Conservation (phyloP, 2,329 filamentous ascomycete genomes). For the Sporothrix protearum region DNA sequence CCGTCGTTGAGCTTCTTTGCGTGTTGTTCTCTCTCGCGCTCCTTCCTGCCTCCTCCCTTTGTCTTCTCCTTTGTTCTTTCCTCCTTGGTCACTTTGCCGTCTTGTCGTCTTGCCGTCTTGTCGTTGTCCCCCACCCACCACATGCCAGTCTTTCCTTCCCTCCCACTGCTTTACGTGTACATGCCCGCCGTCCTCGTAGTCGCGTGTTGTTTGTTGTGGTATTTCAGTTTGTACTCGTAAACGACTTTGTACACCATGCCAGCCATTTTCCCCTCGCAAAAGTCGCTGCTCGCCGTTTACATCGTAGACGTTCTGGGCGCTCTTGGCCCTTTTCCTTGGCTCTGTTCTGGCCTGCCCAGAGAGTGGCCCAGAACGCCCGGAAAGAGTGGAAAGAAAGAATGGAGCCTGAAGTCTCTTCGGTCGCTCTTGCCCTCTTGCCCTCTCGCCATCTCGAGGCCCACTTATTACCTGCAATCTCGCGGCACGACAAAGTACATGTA, state of each 20-base stretch:
- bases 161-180: slow-evolving; percentile 2
- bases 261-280: background rate
- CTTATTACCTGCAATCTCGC: slow-evolving; percentile 26
- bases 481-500: slow-evolving; percentile 17
- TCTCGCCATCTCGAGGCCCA: slow-evolving; percentile 15
- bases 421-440: background rate
- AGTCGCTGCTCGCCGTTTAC: background rate
- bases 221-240: background rate
- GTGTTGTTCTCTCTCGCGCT: too few species aligned
- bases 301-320: background rate
- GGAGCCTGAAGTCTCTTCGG: background rate
- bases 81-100: background rate
- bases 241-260: too few species aligned
- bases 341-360: background rate
- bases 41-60: background rate
- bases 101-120: background rate
- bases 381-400: background rate
- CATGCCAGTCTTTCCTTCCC: background rate
- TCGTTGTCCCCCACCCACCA: background rate
- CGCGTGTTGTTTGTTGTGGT: background rate
- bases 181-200: background rate
- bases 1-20: too few species aligned
- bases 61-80: background rate
- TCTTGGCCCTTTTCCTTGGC: slow-evolving; percentile 10
- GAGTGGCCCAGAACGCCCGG: background rate